Evolutionary conservation across 73 alveolate genomes (phyloP).

Genomic region (Paramecium sexaurelia): DNA sequence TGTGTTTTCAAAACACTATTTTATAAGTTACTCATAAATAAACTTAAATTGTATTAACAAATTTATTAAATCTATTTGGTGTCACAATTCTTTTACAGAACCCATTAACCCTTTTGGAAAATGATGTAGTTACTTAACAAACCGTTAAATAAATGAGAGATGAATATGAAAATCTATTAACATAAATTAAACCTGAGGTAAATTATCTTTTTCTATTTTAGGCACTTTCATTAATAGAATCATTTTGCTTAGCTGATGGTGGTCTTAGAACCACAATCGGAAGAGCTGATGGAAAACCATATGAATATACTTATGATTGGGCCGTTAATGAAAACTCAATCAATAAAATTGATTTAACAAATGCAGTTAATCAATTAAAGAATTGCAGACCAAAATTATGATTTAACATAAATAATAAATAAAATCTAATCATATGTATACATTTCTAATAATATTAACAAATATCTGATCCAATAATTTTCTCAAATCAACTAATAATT

Average conservation of each 20-base stretch:
- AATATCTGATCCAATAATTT: no score
- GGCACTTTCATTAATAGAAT: constrained; percentile 1
- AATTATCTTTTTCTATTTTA: neutral
- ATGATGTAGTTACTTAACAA: neutral
- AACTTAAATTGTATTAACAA: constrained; percentile 32
- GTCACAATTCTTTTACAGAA: neutral
- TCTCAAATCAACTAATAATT: no score
- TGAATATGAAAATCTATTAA: neutral
- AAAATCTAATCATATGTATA: neutral
- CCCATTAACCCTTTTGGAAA: neutral
- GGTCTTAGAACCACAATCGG: constrained; percentile 32
- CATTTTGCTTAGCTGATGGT: constrained; percentile 18
- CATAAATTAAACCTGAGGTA: neutral
- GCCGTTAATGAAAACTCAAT: constrained; percentile 30
- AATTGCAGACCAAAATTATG: neutral
- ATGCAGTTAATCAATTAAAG: neutral
- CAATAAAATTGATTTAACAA: neutral
- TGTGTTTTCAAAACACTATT: constrained; percentile 1
- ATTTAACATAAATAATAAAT: neutral
- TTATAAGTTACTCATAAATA: neutral
- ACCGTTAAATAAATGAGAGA: neutral
- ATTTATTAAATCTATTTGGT: constrained; percentile 31
- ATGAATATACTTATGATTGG: constrained; percentile 1
- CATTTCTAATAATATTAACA: no score
- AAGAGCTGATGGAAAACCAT: constrained; percentile 22